Percentiles rank a stretch among this genome's conserved stretches.
These are phyloP conservation scores for Pseudocercospora vitis DNA, from an alignment of 2,329 filamentous ascomycete genomes.

Conservation along the genomic window DNA sequence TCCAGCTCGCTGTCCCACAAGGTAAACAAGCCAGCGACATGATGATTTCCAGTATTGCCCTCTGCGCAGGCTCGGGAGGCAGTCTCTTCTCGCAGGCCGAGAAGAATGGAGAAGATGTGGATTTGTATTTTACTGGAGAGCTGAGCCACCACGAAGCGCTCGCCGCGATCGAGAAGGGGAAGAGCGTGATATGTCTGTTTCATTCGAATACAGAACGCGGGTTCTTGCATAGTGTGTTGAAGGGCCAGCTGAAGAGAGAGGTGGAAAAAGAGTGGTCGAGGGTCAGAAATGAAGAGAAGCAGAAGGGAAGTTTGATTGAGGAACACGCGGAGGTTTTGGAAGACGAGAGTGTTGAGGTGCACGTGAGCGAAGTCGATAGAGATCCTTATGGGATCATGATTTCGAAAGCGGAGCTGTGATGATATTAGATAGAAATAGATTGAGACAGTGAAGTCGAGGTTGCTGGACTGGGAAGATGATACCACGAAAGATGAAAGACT, in stretches of 20 bases:
- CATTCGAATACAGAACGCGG: constrained; percentile 91
- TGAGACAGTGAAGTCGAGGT: background rate
- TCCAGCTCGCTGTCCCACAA: constrained; percentile 65
- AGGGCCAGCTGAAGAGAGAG: constrained; percentile 60
- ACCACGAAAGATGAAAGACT: background rate
- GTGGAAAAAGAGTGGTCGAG: constrained; percentile 59
- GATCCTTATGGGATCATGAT: constrained; percentile 83
- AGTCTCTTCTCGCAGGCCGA: constrained; percentile 66
- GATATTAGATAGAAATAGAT: background rate
- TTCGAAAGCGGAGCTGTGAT: constrained; percentile 35
- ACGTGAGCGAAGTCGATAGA: constrained; percentile 75
- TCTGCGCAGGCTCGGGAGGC: constrained; percentile 87
- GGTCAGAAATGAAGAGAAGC: constrained; percentile 47
- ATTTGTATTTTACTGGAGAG: constrained; percentile 87
- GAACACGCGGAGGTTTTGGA: constrained; percentile 50
- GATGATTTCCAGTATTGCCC: constrained; percentile 68
- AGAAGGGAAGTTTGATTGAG: constrained; percentile 39
- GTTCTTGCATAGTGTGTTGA: constrained; percentile 73
- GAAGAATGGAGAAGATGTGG: constrained; percentile 55
- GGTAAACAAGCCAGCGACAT: constrained; percentile 55
- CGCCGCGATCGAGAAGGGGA: constrained; percentile 78
- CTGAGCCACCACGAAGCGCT: constrained; percentile 91
- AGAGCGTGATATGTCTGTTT: constrained; percentile 79
- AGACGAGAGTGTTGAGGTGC: constrained; percentile 61
- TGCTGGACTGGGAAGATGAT: background rate